Evolutionary conservation across 331 rosid genomes (phyloP).

Genomic region (Quercus tomentella): DNA sequence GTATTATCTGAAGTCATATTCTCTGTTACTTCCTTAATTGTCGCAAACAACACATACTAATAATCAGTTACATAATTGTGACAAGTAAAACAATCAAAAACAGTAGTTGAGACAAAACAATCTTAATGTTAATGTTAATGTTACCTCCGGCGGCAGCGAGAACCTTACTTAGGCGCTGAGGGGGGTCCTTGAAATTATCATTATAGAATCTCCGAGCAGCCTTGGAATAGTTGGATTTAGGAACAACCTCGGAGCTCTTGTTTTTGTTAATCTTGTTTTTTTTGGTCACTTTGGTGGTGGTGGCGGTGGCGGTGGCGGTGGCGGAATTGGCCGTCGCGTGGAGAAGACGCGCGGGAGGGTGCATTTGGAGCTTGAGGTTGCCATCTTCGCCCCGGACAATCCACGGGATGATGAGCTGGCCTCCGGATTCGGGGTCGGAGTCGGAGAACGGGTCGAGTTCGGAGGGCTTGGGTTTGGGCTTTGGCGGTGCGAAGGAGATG

Average conservation of each 20-base stretch:
- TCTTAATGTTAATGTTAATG: background rate
- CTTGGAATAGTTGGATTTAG: slow-evolving; percentile 64
- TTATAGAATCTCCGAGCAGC: slow-evolving; percentile 85
- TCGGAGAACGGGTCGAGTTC: slow-evolving; percentile 11
- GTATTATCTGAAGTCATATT: too few species aligned
- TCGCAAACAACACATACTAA: background rate
- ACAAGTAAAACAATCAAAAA: background rate
- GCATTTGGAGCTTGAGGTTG: slow-evolving; percentile 55
- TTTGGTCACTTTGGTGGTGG: background rate
- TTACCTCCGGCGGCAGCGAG: slow-evolving; percentile 96
- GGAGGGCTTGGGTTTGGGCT: slow-evolving; percentile 37
- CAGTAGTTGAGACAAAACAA: background rate
- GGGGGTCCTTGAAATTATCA: slow-evolving; percentile 54
- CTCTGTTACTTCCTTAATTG: background rate
- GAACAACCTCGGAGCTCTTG: slow-evolving; percentile 9
- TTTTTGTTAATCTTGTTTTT: slow-evolving; percentile 33
- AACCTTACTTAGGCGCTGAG: slow-evolving; percentile 84
- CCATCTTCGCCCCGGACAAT: slow-evolving; percentile 87
- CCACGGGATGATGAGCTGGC: slow-evolving; percentile 77
- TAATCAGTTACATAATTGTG: too few species aligned
- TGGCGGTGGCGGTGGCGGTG: slow-evolving; percentile 9
- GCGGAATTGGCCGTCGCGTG: slow-evolving; percentile 44
- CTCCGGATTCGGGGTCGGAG: slow-evolving; percentile 9
- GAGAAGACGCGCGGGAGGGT: slow-evolving; percentile 55
- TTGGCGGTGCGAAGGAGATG: slow-evolving; percentile 74